Evolutionary conservation across 176 grass and related monocot species (phyloP).

Genomic region (Luzula sylvatica): DNA sequence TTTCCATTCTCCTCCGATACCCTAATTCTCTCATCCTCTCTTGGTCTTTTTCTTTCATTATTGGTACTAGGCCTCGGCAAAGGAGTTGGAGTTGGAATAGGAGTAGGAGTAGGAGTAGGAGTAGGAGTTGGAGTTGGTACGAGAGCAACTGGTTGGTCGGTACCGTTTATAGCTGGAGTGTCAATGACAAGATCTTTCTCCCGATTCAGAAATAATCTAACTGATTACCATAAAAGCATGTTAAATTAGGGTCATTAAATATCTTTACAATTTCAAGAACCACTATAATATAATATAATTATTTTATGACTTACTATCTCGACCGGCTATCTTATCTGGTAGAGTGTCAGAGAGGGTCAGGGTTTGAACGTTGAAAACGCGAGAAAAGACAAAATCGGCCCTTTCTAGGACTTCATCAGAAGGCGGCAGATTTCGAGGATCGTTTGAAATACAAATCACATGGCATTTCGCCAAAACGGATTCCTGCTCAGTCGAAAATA

Average conservation of each 20-base stretch:
- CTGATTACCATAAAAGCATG: slow-evolving; percentile 31
- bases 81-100: neutral
- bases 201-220: slow-evolving; percentile 40
- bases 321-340: slow-evolving; percentile 44
- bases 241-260: slow-evolving; percentile 19
- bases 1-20: neutral
- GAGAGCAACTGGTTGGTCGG: neutral
- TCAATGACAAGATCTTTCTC: slow-evolving; percentile 28
- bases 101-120: neutral
- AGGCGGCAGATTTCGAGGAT: slow-evolving; percentile 61
- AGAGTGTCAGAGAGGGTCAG: slow-evolving; percentile 43
- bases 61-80: neutral
- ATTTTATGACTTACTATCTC: slow-evolving; percentile 24
- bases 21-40: slow-evolving; percentile 6
- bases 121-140: neutral
- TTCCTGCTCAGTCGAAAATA: slow-evolving; percentile 57
- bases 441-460: slow-evolving; percentile 75
- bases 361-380: slow-evolving; percentile 49
- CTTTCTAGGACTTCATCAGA: slow-evolving; percentile 35
- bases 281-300: neutral
- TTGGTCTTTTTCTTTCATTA: neutral
- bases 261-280: neutral
- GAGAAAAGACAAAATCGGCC: slow-evolving; percentile 81
- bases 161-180: neutral
- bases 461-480: slow-evolving; percentile 74